Evolutionary conservation across 805 yeast genomes (phyloP).

Genomic region (Kuraishia hungarica): DNA sequence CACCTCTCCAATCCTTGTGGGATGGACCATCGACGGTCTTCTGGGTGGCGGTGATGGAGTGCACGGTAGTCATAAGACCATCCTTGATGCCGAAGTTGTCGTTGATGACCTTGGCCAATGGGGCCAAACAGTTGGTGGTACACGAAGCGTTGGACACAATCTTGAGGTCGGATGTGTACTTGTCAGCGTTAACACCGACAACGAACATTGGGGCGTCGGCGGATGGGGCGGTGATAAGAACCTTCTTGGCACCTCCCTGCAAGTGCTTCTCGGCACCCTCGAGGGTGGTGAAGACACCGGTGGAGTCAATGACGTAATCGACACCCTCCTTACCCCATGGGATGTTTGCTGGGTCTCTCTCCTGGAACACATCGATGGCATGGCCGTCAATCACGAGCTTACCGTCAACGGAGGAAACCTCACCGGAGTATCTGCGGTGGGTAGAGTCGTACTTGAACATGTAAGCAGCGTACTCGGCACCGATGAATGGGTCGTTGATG

Average conservation of each 20-base stretch:
- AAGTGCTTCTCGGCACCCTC: constrained; percentile 82
- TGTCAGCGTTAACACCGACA: constrained; percentile 79
- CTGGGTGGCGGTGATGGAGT: constrained; percentile 94
- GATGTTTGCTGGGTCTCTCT: constrained; percentile 76
- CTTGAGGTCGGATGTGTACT: constrained; percentile 65
- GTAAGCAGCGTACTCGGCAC: constrained; percentile 86
- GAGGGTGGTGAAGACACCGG: constrained; percentile 84
- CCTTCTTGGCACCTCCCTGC: constrained; percentile 91
- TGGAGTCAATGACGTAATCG: constrained; percentile 84
- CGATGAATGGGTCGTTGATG: constrained; percentile 87
- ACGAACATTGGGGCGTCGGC: constrained; percentile 94
- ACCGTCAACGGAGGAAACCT: constrained; percentile 49
- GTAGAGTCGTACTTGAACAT: constrained; percentile 95
- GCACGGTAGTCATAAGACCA: constrained; percentile 94
- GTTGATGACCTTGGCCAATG: constrained; percentile 84
- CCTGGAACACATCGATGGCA: constrained; percentile 61
- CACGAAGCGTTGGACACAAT: constrained; percentile 91
- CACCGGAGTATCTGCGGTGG: constrained; percentile 80
- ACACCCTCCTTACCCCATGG: constrained; percentile 86
- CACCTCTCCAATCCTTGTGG: constrained; percentile 98
- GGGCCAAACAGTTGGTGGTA: constrained; percentile 94
- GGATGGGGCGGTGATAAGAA: constrained; percentile 90
- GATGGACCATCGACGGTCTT: constrained; percentile 97
- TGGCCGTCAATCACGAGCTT: constrained; percentile 61
- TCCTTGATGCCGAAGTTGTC: constrained; percentile 82